phyloP scores from a whole-genome alignment of 768 basidiomycete genomes.

The Tricholoma furcatifolium region DNA sequence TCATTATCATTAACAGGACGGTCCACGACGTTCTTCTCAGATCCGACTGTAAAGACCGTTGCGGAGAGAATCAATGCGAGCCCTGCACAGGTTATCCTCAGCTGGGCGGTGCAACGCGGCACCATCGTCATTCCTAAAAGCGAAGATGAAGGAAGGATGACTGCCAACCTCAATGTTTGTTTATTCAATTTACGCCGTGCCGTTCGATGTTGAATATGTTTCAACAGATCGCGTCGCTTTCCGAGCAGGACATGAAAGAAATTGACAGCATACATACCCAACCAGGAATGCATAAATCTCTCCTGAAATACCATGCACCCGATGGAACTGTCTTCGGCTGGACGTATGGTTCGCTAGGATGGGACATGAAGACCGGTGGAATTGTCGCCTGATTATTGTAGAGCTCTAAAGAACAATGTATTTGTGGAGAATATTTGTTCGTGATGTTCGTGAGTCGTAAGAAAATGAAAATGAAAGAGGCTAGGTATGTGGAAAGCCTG shows the following conservation, averaged over 20 bases:
- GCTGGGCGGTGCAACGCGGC: slow-evolving; percentile 64
- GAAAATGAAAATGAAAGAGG: too few relatives aligned
- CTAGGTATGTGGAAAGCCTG: too few relatives aligned
- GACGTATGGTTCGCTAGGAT: slow-evolving; percentile 43
- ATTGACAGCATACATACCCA: slow-evolving; percentile 40
- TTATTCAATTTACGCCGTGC: neutral
- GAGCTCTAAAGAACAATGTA: neutral
- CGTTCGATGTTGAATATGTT: slow-evolving; percentile 8
- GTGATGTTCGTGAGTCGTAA: too few relatives aligned
- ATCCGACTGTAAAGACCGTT: slow-evolving; percentile 29
- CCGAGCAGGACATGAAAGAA: slow-evolving; percentile 35
- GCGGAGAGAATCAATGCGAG: slow-evolving; percentile 33
- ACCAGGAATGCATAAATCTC: slow-evolving; percentile 40
- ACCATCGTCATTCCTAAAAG: slow-evolving; percentile 65
- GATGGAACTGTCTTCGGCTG: slow-evolving; percentile 40
- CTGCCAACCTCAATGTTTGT: slow-evolving; percentile 42
- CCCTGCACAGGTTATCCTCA: slow-evolving; percentile 54
- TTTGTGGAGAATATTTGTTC: too few relatives aligned
- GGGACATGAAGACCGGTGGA: slow-evolving; percentile 37
- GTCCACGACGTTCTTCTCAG: slow-evolving; percentile 28
- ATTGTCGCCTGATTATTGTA: slow-evolving; percentile 15
- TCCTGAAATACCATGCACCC: slow-evolving; percentile 18
- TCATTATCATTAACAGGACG: slow-evolving; percentile 14
- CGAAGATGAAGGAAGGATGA: slow-evolving; percentile 45
- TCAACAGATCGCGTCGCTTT: slow-evolving; percentile 33